Base-by-base conservation (phyloP, 2,329 filamentous ascomycete genomes). In the Aspergillus tanneri region DNA sequence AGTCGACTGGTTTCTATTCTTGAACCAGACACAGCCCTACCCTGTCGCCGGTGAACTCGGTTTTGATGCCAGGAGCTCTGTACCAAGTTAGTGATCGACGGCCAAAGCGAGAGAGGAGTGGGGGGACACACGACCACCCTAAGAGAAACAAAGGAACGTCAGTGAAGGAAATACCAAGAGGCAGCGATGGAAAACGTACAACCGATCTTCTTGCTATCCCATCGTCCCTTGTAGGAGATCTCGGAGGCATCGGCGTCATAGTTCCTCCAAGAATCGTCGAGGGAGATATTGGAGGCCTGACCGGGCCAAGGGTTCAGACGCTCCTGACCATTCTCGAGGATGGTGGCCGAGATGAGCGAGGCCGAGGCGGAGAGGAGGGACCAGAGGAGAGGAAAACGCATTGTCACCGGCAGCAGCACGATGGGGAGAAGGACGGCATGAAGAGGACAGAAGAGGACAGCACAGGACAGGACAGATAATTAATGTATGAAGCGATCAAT, bases 171-270 rank as follows among this genome's bases (percentile, higher is more conserved):
- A n/a, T 7, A 39, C 12, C 34, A 35, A 40, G 43, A 19, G 27
- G 12, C 9, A 40, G 23, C 22, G 8, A 22, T 11, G 1, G 1
- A 9, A 24, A 14, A 47, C 64, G 43, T 65, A 70, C 70, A 84
- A 2, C 78, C 83, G 39, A 83, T 74, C 54, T 80, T 72, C 55
- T 80, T 75, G 25, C 75, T 80, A 59, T 84, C 81, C 81, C 81
- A 85, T 49, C 80, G 71, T 4, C 81, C 82, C 58, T 83, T 83
- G 69, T 83, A 85, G 0, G 78, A 78, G 8, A 85, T 69, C 57
- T 84, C 79, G 1, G 72, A 63, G 2, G 77, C 73, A 58, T 78
- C 71, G 3, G 79, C 72, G 3, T 70, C 65, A 54, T 81, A 84
- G 1, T 70, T 78, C 23, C 63, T 72, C 69, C 75, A 78, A 25